Evolutionary conservation across 1,284 basidiomycete genomes (phyloP).

Genomic region (Austroboletus novae-zelandiae): DNA sequence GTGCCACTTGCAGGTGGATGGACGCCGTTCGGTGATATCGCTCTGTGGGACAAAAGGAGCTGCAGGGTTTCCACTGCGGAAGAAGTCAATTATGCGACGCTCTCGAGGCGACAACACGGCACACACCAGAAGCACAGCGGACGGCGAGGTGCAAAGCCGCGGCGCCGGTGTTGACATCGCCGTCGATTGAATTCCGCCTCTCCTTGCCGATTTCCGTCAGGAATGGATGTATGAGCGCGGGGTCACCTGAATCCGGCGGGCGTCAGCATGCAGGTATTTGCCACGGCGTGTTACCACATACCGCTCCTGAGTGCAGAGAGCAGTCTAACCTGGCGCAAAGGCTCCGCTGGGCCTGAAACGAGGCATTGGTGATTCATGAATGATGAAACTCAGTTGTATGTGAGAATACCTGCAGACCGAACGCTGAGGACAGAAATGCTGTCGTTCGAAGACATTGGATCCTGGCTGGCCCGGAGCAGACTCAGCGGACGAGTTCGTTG

Average conservation of each 20-base stretch:
- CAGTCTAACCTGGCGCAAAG: constrained; percentile 69
- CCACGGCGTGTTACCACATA: constrained; percentile 22
- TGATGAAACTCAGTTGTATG: background rate
- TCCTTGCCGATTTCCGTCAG: constrained; percentile 74
- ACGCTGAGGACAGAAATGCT: constrained; percentile 16
- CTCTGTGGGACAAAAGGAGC: constrained; percentile 71
- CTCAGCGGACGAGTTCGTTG: background rate
- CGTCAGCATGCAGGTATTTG: constrained; percentile 1
- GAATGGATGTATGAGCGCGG: constrained; percentile 78
- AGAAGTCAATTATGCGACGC: constrained; percentile 3
- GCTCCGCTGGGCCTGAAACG: constrained; percentile 39
- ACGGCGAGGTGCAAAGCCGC: constrained; percentile 85
- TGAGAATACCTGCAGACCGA: constrained; percentile 18
- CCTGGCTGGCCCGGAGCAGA: background rate
- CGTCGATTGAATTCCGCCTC: constrained; percentile 46
- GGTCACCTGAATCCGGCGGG: constrained; percentile 52
- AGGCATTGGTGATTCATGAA: constrained; percentile 2
- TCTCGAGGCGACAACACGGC: background rate
- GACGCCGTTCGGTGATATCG: constrained; percentile 75
- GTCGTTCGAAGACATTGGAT: constrained; percentile 20
- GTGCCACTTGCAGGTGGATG: constrained; percentile 70
- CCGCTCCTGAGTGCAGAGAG: constrained; percentile 75
- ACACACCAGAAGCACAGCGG: constrained; percentile 77
- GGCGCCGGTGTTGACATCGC: constrained; percentile 59
- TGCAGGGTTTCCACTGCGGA: constrained; percentile 34